Evolutionary conservation across 164 flowering plant species (phyloP).

Genomic region (Nymphaea thermarum): DNA sequence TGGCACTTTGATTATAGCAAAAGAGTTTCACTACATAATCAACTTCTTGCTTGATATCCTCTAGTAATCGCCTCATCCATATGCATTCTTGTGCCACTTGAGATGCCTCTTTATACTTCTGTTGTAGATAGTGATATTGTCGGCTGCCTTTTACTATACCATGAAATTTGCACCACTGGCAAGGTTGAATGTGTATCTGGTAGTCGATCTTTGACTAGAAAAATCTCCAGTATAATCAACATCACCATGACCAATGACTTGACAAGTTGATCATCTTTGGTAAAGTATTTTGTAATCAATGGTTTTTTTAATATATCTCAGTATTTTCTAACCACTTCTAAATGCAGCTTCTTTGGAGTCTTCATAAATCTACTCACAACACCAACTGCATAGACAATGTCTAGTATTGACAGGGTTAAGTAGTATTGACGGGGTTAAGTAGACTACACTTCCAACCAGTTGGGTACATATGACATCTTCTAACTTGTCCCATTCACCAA

Average conservation of each 20-base stretch:
- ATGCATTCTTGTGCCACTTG: slow-evolving; percentile 5
- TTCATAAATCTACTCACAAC: background rate
- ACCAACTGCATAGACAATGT: slow-evolving; percentile 4
- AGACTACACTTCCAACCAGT: slow-evolving; percentile 11
- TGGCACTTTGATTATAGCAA: slow-evolving; percentile 1
- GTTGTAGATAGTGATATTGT: slow-evolving; percentile 3
- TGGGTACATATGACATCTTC: slow-evolving; percentile 4
- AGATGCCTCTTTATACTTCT: slow-evolving; percentile 2
- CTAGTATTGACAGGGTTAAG: slow-evolving; percentile 1
- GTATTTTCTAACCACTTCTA: background rate
- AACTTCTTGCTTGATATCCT: background rate
- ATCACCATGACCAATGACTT: background rate
- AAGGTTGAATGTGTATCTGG: slow-evolving; percentile 6
- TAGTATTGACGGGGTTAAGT: slow-evolving; percentile 4
- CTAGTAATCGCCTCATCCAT: slow-evolving; percentile 4
- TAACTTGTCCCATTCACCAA: background rate
- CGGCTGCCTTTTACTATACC: slow-evolving; percentile 10
- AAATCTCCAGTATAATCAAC: background rate
- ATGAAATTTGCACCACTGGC: slow-evolving; percentile 1
- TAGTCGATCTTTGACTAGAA: slow-evolving; percentile 2
- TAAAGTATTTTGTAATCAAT: slow-evolving; percentile 1
- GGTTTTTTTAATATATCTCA: background rate
- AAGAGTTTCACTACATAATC: slow-evolving; percentile 1
- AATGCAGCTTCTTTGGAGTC: slow-evolving; percentile 3
- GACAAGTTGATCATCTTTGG: background rate